Percentiles rank a stretch among this genome's conserved stretches.
phyloP scores from a whole-genome alignment of 139 green algal species.

The Chlamydomonas sp. region DNA sequence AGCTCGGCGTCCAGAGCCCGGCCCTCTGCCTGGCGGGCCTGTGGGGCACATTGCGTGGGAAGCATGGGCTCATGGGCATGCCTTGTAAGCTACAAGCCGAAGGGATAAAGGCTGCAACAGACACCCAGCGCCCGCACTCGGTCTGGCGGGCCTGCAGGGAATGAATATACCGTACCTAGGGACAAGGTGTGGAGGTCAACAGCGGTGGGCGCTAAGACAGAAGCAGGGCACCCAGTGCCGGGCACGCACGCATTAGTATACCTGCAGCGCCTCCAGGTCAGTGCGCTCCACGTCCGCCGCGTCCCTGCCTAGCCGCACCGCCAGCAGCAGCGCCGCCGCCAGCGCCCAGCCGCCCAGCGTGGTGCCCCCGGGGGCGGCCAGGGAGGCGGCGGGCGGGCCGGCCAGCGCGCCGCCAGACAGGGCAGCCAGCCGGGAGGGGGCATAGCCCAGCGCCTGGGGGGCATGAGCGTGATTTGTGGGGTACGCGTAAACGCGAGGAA shows the following conservation, averaged over 20 bases:
- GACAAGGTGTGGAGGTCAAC: too few species aligned
- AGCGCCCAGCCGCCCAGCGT: slow-evolving; percentile 51
- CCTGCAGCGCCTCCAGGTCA: slow-evolving; percentile 56
- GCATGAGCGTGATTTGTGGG: too few species aligned
- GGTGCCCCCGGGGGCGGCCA: neutral
- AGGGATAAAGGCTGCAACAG: neutral
- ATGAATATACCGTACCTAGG: too few species aligned
- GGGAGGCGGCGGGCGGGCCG: too few species aligned
- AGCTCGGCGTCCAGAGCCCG: slow-evolving; percentile 51
- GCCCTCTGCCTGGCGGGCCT: slow-evolving; percentile 46
- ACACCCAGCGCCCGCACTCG: too few species aligned
- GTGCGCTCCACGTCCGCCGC: slow-evolving; percentile 44
- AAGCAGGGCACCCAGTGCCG: neutral
- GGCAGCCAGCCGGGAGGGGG: too few species aligned
- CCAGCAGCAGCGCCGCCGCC: slow-evolving; percentile 49
- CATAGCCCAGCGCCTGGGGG: too few species aligned
- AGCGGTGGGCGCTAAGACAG: neutral
- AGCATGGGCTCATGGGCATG: neutral
- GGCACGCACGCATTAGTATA: neutral
- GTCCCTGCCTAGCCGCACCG: slow-evolving; percentile 47
- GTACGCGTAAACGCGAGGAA: too few species aligned
- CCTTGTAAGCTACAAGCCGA: too few species aligned
- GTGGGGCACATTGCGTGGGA: neutral
- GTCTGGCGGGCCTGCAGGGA: too few species aligned
- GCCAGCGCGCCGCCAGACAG: too few species aligned